Base-by-base conservation (phyloP, 2,329 filamentous ascomycete species). In the Akanthomyces lecanii region DNA sequence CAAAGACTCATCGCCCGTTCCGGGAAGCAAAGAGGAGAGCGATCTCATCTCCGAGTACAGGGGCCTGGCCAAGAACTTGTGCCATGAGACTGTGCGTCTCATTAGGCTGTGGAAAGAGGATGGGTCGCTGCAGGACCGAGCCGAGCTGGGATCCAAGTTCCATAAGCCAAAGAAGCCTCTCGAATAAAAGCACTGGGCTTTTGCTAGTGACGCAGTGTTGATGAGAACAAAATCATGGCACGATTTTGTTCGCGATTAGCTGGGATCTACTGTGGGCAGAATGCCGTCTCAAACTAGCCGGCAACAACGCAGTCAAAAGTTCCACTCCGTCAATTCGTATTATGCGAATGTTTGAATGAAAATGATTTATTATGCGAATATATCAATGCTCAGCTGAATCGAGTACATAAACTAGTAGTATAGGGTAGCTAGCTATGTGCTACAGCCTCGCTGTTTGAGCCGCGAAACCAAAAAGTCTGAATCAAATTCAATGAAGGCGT, bases 1-100 rank as follows among this genome's bases (percentile, higher is more conserved):
- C 47, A 50, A 50, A 21, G 47, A 50, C 28, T 50, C 47, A 50
- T 50, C 47, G 47, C 47, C 47, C 21, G 47, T 28, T 28, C 47
- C 47, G 47, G 47, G 47, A 50, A 50, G 47, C 47, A 50, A 50
- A 50, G 47, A 50, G 47, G 47, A 50, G 47, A 50, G 21, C 23
- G 47, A 50, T 50, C 23, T 50, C 47, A 50, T 50, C 23, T 50
- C 47, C 47, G 47, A 21, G 47, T 50, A 50, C 47, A 50, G 47
- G 47, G 47, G 47, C 47, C 47, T 50, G 47, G 47, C 47, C 47
- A 50, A 50, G 23, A 50, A 50, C 47, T 50, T 50, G 47, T 50
- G 47, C 47, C 47, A 50, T 50, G 47, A 50, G 4, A 50, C 47
- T 50, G 47, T 50, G 47, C 47, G 47, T 30, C 47, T 50, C 23